Base-by-base conservation (phyloP, 306 rosid genomes). In the Dryas alaskensis region DNA sequence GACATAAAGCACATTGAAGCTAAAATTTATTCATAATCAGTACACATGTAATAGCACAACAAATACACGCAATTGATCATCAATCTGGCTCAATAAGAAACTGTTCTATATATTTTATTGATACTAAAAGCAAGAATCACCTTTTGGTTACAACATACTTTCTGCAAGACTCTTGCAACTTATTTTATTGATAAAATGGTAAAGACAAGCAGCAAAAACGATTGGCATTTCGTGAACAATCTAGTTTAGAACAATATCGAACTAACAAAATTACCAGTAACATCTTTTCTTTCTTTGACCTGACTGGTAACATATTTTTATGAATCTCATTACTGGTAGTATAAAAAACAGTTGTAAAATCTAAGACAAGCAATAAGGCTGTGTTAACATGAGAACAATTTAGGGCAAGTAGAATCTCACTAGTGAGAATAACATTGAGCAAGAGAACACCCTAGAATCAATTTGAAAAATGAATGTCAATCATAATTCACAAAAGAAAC, bases 1-100 rank as follows among this genome's bases (percentile, higher is more conserved):
- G 98, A 95, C 99, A 90, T 95, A 84, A 88, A 95, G 91, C 99
- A 95, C 93, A 95, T 95, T 65, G 98, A 90, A 77, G 98, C 99
- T 92, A 76, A 78, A 86, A 73, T 59, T 65, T 68, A 49, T 69
- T 25, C 55, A 59, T 50, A 62, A 78, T 71, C 78, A 83, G 78
- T 69, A 63, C 63, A 62, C 59, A 57, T 44, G 66, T 11, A 5
- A 42, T 5, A 37, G 72, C 12, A 50, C 62, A 70, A 47, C 37
- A 51, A 67, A 47, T 51, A 69, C 6, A 10, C 7, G 79, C 31
- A 44, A 22, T 22, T 22, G 22, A 22, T 22, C 22, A 22, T 22
- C 22, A 22, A 22, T 22, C 0, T 0, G 22, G 22, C 22, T 22
- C 0, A 22, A 0, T 22, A 22, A 22, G 22, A 22, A 22, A 22